These are phyloP conservation scores for Solanum chilense DNA, from an alignment of 257 asterid species.

Conservation along the genomic window DNA sequence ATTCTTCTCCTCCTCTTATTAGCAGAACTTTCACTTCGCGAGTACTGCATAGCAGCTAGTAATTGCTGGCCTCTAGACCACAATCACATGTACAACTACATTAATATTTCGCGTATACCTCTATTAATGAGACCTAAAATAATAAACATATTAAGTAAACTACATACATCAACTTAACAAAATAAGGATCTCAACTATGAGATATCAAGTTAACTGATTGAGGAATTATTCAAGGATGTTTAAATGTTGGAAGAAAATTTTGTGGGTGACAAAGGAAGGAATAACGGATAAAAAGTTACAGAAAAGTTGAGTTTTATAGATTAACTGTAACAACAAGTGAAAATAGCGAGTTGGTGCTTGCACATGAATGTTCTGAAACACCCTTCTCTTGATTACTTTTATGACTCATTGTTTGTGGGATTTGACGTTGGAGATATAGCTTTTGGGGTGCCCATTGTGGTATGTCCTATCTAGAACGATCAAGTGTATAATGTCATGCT, in stretches of 20 bases:
- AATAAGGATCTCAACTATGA: not conserved
- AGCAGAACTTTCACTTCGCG: conserved; percentile 23
- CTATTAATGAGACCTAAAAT: not conserved
- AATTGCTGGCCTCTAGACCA: conserved; percentile 49
- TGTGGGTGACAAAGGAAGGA: too few relatives aligned
- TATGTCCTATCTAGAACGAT: conserved; percentile 17
- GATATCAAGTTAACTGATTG: too few relatives aligned
- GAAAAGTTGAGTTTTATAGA: conserved; percentile 2
- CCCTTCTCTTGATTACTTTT: conserved; percentile 11
- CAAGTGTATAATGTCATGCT: conserved; percentile 36
- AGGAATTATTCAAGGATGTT: too few relatives aligned
- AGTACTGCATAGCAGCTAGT: conserved; percentile 37
- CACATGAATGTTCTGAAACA: conserved; percentile 13
- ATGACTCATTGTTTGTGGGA: conserved; percentile 31
- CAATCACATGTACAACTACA: not conserved
- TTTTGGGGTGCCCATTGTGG: not conserved
- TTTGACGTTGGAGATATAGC: conserved; percentile 28
- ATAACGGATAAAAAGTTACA: not conserved
- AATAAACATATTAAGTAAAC: not conserved
- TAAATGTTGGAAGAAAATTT: too few relatives aligned
- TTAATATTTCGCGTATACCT: not conserved
- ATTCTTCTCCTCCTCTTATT: conserved; percentile 40
- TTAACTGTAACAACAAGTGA: conserved; percentile 1
- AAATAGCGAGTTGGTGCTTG: conserved; percentile 12
- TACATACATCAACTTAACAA: not conserved